These are phyloP conservation scores for Tolypocladium capitatum DNA, from an alignment of 2,329 filamentous ascomycete species.

Conservation along the genomic window DNA sequence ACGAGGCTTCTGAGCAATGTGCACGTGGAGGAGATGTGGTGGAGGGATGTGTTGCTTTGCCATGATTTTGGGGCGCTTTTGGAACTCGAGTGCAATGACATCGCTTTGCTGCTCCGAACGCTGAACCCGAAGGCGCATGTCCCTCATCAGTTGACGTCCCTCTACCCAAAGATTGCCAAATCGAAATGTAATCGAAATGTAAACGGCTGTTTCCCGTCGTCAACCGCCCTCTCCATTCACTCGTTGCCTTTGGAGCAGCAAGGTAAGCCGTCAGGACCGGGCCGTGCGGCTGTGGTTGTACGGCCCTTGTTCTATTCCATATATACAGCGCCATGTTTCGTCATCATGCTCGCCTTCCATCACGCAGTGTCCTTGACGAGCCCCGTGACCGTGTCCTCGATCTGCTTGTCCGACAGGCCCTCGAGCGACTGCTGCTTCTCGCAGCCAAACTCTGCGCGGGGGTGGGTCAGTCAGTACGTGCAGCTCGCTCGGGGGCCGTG, in stretches of 20 bases:
- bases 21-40: background rate
- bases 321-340: background rate
- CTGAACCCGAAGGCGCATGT: background rate
- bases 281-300: background rate
- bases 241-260: background rate
- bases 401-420: conserved; percentile 46
- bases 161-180: background rate
- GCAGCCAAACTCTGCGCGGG: conserved; percentile 34
- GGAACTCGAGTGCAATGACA: background rate
- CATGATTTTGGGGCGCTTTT: background rate
- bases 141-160: background rate
- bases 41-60: background rate
- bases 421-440: conserved; percentile 46
- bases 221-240: background rate
- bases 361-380: conserved; percentile 30
- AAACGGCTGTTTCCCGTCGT: background rate
- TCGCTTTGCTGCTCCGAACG: background rate
- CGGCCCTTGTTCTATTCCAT: background rate
- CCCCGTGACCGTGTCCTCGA: conserved; percentile 43
- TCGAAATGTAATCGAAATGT: background rate
- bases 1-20: too few species aligned
- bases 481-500: background rate
- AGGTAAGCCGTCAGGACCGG: too few species aligned
- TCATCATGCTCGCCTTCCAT: background rate
- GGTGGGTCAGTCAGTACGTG: conserved; percentile 11